Conservation (phyloP, 1,284 basidiomycete genomes). For the Puccinia triticina region DNA sequence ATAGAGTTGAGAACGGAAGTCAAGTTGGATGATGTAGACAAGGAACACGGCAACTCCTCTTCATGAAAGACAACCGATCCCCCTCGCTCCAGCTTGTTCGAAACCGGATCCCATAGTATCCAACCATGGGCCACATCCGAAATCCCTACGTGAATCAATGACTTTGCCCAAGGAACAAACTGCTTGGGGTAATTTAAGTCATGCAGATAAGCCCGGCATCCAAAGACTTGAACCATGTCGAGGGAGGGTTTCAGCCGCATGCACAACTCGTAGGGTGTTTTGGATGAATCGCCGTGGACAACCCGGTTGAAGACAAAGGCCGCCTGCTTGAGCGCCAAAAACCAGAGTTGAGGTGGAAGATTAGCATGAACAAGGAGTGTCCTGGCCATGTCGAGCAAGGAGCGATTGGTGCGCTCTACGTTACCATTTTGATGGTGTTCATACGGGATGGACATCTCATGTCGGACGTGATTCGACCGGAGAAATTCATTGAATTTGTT, state of each 20-base stretch:
- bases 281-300: too few relatives aligned
- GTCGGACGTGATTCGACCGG: too few relatives aligned
- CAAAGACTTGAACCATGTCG: too few relatives aligned
- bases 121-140: too few relatives aligned
- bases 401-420: not conserved
- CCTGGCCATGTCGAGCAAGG: not conserved
- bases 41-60: not conserved
- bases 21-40: not conserved
- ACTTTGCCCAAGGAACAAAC: too few relatives aligned
- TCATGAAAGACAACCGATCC: not conserved
- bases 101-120: not conserved
- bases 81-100: not conserved
- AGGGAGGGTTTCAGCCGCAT: too few relatives aligned
- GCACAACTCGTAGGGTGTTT: too few relatives aligned
- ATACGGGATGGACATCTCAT: too few relatives aligned
- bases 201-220: too few relatives aligned
- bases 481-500: too few relatives aligned
- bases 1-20: too few relatives aligned
- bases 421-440: not conserved
- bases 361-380: not conserved
- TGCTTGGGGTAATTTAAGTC: too few relatives aligned
- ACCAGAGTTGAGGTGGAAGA: not conserved
- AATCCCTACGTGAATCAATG: not conserved
- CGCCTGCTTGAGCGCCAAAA: not conserved
- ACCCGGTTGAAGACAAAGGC: constrained; percentile 4